Base-by-base conservation (phyloP, 1,284 basidiomycete species). In the Filobasidium uniguttulatum region DNA sequence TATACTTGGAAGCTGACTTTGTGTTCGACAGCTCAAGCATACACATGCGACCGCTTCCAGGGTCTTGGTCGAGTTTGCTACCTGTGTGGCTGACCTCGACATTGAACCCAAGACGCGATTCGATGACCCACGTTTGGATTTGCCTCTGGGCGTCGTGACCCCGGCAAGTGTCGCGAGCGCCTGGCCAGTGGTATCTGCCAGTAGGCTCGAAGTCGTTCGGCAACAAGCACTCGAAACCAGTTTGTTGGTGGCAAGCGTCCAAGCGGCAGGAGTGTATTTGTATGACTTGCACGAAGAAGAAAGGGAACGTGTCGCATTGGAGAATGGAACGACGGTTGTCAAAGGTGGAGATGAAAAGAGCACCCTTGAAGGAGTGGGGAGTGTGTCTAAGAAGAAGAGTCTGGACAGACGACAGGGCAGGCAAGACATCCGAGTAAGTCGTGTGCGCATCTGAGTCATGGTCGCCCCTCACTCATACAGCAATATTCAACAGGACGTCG, bases 171-270 rank as follows among this genome's bases (percentile, higher is more conserved):
- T n/a, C n/a, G n/a, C n/a, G n/a, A n/a, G n/a, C n/a, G n/a, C n/a
- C 26, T 43, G 40, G 40, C 40, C 40, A 17, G 40, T 26, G 14
- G 40, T 43, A 8, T 43, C 40, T 28, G 40, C 26, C 26, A 26
- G 29, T 9, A 12, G 26, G 15, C 23, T 43, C 5, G 15, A 29
- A 3, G 14, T 43, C 9, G 22, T 43, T 20, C 15, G 40, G 26
- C 23, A 43, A 15, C 40, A 43, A 28, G 40, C 40, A n/a, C 23
- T 43, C 15, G 40, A 43, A 26, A 43, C 40, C 25, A 43, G 25
- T 7, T 19, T 43, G 14, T 28, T 43, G 40, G 40, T 43, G 3
- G 26, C 40, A 3, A 43, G 22, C 26, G 40, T 43, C 19, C 40
- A 43, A 26, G 26, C 40, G 10, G 23, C 40, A 15, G 26, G 25